These are phyloP conservation scores for Endogone sp. DNA, from an alignment of 192 early-diverging fungal genomes.

Conservation along the genomic window DNA sequence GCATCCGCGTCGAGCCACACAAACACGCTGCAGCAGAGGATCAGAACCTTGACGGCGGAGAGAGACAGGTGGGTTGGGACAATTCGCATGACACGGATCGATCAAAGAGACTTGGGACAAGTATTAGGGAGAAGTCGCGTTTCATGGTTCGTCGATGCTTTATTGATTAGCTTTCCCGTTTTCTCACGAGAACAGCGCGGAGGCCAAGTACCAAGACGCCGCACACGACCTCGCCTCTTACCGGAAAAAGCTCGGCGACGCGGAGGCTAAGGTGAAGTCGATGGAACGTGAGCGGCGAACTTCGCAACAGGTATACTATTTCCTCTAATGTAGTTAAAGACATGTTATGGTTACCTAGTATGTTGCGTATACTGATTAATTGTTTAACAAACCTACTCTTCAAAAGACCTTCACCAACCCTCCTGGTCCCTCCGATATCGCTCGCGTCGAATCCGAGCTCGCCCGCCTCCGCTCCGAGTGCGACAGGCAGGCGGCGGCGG, in stretches of 20 bases:
- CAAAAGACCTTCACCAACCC: neutral
- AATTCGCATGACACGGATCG: neutral
- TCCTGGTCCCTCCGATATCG: neutral
- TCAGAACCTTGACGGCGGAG: neutral
- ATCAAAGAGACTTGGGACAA: neutral
- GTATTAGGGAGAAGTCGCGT: no score
- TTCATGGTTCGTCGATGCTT: neutral
- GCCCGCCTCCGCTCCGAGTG: neutral
- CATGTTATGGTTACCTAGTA: no score
- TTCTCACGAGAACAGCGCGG: neutral
- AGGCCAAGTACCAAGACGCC: neutral
- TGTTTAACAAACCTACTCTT: neutral
- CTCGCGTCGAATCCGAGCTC: neutral
- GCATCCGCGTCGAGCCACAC: neutral
- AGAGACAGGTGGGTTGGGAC: neutral
- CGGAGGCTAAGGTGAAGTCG: neutral
- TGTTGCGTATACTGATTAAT: no score
- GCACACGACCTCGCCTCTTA: neutral
- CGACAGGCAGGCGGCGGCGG: neutral
- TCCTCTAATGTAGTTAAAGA: no score
- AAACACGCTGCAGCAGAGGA: neutral
- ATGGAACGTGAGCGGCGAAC: neutral
- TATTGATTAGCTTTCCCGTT: neutral
- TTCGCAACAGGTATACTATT: neutral
- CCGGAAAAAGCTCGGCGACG: neutral